Conservation (phyloP, 805 yeast species). For the Candida sphagnicola region DNA sequence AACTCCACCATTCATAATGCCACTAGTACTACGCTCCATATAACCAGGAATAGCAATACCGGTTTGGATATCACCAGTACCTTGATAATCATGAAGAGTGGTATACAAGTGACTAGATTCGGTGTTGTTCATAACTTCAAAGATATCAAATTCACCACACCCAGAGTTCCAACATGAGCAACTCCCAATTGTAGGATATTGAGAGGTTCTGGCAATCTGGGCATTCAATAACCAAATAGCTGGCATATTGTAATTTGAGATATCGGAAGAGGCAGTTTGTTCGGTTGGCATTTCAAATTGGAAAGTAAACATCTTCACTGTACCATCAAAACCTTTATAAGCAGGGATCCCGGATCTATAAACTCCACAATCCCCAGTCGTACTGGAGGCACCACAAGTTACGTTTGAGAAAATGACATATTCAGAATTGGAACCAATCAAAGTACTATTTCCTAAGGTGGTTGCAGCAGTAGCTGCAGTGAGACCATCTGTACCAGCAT, state of each 20-base stretch:
- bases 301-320: constrained; percentile 67
- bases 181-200: constrained; percentile 55
- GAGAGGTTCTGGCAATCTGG: constrained; percentile 70
- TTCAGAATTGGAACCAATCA: constrained; percentile 56
- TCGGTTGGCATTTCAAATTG: constrained; percentile 68
- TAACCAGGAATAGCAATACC: constrained; percentile 60
- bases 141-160: constrained; percentile 76
- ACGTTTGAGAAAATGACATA: constrained; percentile 56
- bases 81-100: constrained; percentile 75
- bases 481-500: constrained; percentile 56
- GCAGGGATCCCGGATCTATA: constrained; percentile 75
- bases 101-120: constrained; percentile 53
- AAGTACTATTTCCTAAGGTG: constrained; percentile 44
- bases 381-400: constrained; percentile 54
- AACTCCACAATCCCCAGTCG: constrained; percentile 63
- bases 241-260: constrained; percentile 55
- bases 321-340: constrained; percentile 65
- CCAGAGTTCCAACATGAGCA: constrained; percentile 79
- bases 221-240: constrained; percentile 77
- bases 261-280: constrained; percentile 22
- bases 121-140: constrained; percentile 67
- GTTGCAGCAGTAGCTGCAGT: constrained; percentile 44
- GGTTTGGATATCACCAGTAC: constrained; percentile 54
- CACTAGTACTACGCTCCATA: constrained; percentile 47
- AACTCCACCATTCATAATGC: constrained; percentile 68